phyloP scores from a whole-genome alignment of 23 red algal genomes.

The Gracilaria gracilis region DNA sequence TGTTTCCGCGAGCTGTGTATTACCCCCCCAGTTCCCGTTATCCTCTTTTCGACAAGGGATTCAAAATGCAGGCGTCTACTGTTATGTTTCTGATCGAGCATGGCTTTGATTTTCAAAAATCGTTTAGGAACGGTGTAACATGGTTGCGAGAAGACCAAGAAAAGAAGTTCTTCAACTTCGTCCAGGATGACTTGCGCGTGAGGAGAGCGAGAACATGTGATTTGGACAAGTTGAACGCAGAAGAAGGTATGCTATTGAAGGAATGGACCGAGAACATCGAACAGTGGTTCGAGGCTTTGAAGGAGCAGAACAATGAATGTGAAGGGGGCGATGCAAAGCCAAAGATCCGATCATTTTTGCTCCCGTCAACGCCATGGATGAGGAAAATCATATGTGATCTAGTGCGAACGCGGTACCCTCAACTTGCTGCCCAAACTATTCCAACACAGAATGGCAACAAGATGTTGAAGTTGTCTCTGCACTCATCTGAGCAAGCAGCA shows the following conservation, averaged over 20 bases:
- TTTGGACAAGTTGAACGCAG: constrained; percentile 20
- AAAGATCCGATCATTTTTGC: constrained; percentile 43
- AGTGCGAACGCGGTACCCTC: constrained; percentile 41
- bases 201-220: not conserved
- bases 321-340: not conserved
- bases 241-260: constrained; percentile 31
- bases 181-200: constrained; percentile 16
- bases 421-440: constrained; percentile 27
- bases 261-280: constrained; percentile 52
- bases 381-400: constrained; percentile 61
- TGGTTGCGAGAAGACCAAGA: constrained; percentile 59
- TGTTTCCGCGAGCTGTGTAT: constrained; percentile 72
- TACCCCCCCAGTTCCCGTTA: constrained; percentile 32
- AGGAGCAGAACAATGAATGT: not conserved
- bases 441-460: constrained; percentile 31
- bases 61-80: constrained; percentile 54
- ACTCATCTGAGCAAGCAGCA: not conserved
- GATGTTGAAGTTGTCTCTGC: constrained; percentile 43
- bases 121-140: constrained; percentile 46
- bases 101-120: constrained; percentile 72
- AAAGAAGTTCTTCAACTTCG: constrained; percentile 15
- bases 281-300: not conserved
- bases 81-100: constrained; percentile 51
- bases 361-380: constrained; percentile 36
- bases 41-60: constrained; percentile 47